Evolutionary conservation across 495 filamentous ascomycete genomes (phyloP).

Genomic region (Tuber brumale): DNA sequence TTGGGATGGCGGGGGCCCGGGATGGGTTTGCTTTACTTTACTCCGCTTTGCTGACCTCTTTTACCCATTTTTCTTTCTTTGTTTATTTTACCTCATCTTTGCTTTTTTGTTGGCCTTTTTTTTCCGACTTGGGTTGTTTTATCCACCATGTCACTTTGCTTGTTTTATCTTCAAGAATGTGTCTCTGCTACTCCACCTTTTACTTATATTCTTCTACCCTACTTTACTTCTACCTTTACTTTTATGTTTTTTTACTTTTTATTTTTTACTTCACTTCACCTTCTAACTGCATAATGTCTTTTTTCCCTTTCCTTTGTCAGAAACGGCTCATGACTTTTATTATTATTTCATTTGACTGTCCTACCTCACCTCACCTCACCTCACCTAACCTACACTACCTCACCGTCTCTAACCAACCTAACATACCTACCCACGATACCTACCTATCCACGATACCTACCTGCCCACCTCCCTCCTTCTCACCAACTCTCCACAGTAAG

Average conservation of each 20-base stretch:
- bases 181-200: conserved; percentile 14
- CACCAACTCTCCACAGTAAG: conserved; percentile 3
- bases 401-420: neutral
- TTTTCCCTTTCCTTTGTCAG: neutral
- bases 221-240: conserved; percentile 17
- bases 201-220: neutral
- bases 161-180: conserved; percentile 30
- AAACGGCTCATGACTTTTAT: neutral
- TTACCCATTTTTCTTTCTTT: neutral
- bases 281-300: conserved; percentile 1
- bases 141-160: conserved; percentile 12
- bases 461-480: neutral
- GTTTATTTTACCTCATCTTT: neutral
- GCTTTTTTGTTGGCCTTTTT: neutral
- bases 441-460: neutral
- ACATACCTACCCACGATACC: neutral
- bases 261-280: neutral
- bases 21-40: conserved; percentile 2
- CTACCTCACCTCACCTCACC: neutral
- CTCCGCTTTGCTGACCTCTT: neutral
- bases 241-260: neutral
- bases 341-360: neutral
- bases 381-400: neutral
- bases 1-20: neutral
- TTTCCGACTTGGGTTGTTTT: neutral